Conservation (phyloP, 2,329 filamentous ascomycete species). For the Immersiporthe knoxdaviesiana region DNA sequence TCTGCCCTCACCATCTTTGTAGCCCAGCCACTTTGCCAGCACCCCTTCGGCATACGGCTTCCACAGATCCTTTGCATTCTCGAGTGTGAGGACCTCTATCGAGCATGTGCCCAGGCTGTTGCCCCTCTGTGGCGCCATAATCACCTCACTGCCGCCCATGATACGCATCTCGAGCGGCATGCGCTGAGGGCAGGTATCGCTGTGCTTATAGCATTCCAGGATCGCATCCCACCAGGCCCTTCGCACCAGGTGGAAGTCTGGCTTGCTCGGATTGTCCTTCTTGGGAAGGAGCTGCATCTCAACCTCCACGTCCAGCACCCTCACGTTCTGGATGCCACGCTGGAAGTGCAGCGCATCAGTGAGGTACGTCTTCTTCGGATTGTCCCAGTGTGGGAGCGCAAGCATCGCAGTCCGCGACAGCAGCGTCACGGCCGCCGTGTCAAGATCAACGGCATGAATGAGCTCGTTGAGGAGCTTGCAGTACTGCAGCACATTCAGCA, state of each 20-base stretch:
- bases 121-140: slow-evolving; percentile 49
- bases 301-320: slow-evolving; percentile 49
- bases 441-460: slow-evolving; percentile 34
- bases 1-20: slow-evolving; percentile 39
- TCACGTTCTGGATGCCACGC: slow-evolving; percentile 50
- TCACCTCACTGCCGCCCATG: slow-evolving; percentile 45
- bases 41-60: slow-evolving; percentile 45
- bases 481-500: slow-evolving; percentile 32
- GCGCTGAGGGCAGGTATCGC: slow-evolving; percentile 43
- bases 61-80: slow-evolving; percentile 47
- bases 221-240: slow-evolving; percentile 56
- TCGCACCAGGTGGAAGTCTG: slow-evolving; percentile 48
- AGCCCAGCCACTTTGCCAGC: slow-evolving; percentile 46
- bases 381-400: slow-evolving; percentile 33
- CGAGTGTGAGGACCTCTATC: slow-evolving; percentile 48
- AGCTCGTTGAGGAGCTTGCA: slow-evolving; percentile 32
- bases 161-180: slow-evolving; percentile 50
- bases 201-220: slow-evolving; percentile 45
- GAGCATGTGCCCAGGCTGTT: slow-evolving; percentile 46
- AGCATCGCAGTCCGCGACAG: slow-evolving; percentile 41
- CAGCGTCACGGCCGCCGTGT: slow-evolving; percentile 35
- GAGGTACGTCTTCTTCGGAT: slow-evolving; percentile 45
- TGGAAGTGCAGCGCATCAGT: slow-evolving; percentile 52
- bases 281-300: slow-evolving; percentile 47
- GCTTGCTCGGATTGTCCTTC: slow-evolving; percentile 37